Percentiles rank a stretch among this genome's conserved stretches.
These are phyloP conservation scores for Pouteria glomerata DNA, from an alignment of 148 eudicot species.

Conservation along the genomic window DNA sequence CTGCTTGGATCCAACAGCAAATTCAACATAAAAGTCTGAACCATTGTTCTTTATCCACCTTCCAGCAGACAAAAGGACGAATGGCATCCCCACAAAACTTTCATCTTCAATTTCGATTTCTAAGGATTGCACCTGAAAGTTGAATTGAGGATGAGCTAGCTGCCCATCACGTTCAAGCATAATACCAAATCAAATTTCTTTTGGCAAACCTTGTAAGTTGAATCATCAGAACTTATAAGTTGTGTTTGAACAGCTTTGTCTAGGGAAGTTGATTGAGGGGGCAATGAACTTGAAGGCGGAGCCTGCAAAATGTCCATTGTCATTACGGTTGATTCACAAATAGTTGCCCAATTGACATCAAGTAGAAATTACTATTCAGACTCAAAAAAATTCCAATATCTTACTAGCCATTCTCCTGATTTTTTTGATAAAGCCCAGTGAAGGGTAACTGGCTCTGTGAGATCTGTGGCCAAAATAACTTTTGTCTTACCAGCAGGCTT, in stretches of 20 bases:
- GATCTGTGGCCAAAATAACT: slow-evolving; percentile 63
- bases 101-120: slow-evolving; percentile 68
- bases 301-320: slow-evolving; percentile 38
- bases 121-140: slow-evolving; percentile 51
- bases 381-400: slow-evolving; percentile 12
- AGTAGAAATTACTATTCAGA: background rate
- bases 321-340: background rate
- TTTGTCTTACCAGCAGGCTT: slow-evolving; percentile 55
- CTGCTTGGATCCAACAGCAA: slow-evolving; percentile 33
- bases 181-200: slow-evolving; percentile 4
- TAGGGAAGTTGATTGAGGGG: slow-evolving; percentile 56
- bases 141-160: slow-evolving; percentile 8
- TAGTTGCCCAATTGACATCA: background rate
- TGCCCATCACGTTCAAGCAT: background rate
- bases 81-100: slow-evolving; percentile 77
- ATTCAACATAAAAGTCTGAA: slow-evolving; percentile 80
- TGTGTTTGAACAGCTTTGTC: slow-evolving; percentile 70
- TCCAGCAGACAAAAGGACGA: slow-evolving; percentile 74
- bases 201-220: slow-evolving; percentile 49
- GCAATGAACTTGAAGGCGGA: slow-evolving; percentile 67
- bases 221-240: slow-evolving; percentile 42
- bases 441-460: slow-evolving; percentile 60
- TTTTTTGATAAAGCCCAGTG: slow-evolving; percentile 90
- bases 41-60: slow-evolving; percentile 83
- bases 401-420: slow-evolving; percentile 83